Evolutionary conservation across 768 basidiomycete genomes (phyloP).

Genomic region (Phylloporus sp.): DNA sequence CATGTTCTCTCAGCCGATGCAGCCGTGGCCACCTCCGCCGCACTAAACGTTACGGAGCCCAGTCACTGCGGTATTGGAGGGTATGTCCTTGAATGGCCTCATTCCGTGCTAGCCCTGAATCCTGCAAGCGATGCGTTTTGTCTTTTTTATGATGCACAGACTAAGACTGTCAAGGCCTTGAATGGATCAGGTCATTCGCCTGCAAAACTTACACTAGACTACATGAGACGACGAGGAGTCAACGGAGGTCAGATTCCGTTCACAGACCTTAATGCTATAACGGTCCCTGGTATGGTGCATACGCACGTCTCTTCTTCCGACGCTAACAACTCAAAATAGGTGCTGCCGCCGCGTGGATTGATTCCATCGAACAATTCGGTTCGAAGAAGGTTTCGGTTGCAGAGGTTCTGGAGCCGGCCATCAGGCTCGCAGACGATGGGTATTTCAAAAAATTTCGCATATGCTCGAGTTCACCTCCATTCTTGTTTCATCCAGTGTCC

Average conservation of each 20-base stretch:
- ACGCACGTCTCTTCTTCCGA: not conserved
- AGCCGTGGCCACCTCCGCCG: slow-evolving; percentile 90
- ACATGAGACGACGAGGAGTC: slow-evolving; percentile 67
- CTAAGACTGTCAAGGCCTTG: slow-evolving; percentile 78
- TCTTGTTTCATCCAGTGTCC: slow-evolving; percentile 48
- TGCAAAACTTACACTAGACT: slow-evolving; percentile 69
- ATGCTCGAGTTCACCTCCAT: not conserved
- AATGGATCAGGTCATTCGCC: slow-evolving; percentile 94
- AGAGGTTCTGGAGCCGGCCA: slow-evolving; percentile 85
- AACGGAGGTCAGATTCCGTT: slow-evolving; percentile 66
- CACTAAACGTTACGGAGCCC: slow-evolving; percentile 88
- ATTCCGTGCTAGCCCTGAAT: slow-evolving; percentile 9
- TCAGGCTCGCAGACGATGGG: slow-evolving; percentile 90
- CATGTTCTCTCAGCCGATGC: slow-evolving; percentile 65
- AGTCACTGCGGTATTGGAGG: slow-evolving; percentile 91
- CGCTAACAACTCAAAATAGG: slow-evolving; percentile 41
- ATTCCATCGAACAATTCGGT: slow-evolving; percentile 80
- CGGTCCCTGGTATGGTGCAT: slow-evolving; percentile 59
- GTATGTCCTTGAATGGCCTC: slow-evolving; percentile 38
- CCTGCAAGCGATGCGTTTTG: slow-evolving; percentile 78
- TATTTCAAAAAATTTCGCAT: slow-evolving; percentile 28
- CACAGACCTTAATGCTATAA: slow-evolving; percentile 86
- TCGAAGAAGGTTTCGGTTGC: slow-evolving; percentile 57
- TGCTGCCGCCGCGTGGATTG: slow-evolving; percentile 93
- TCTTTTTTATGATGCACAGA: slow-evolving; percentile 83